A percentile compares a stretch with the other conserved stretches of the same genome.
These are phyloP conservation scores for Pulicaria dysenterica DNA, from an alignment of 129 eudicot species.

Conservation along the genomic window DNA sequence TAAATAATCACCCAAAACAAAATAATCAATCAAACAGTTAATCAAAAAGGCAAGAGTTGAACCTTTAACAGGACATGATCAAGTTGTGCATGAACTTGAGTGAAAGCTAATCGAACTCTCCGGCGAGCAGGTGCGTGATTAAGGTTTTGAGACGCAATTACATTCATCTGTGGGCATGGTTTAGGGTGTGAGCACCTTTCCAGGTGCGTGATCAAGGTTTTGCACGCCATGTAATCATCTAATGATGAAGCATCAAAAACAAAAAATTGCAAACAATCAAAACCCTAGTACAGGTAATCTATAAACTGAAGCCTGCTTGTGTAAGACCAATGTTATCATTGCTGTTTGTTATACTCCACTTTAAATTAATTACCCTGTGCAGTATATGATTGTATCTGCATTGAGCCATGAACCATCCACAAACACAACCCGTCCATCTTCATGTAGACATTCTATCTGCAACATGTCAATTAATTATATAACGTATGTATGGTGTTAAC, in stretches of 20 bases:
- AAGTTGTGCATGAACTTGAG: slow-evolving; percentile 66
- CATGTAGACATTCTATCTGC: too few species aligned
- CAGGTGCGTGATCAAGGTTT: too few species aligned
- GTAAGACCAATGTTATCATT: slow-evolving; percentile 12
- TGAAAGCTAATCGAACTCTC: slow-evolving; percentile 74
- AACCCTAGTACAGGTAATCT: slow-evolving; percentile 13
- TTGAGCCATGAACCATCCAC: too few species aligned
- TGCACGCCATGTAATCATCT: too few species aligned
- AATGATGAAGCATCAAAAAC: too few species aligned
- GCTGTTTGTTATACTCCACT: too few species aligned
- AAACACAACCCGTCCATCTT: too few species aligned
- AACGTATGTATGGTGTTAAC: neutral
- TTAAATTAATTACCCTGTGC: too few species aligned
- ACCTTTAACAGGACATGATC: slow-evolving; percentile 94
- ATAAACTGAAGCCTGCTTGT: slow-evolving; percentile 17
- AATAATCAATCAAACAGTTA: neutral
- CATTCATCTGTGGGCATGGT: slow-evolving; percentile 72
- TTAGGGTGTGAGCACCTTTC: too few species aligned
- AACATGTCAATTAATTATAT: too few species aligned
- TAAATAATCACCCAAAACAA: neutral
- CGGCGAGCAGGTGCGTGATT: slow-evolving; percentile 74
- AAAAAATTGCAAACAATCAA: too few species aligned
- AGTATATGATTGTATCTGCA: too few species aligned
- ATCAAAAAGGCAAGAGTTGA: neutral
- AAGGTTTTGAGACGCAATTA: slow-evolving; percentile 68